Conservation (phyloP, 164 flowering plant genomes). For the Tetrastigma voinierianum region DNA sequence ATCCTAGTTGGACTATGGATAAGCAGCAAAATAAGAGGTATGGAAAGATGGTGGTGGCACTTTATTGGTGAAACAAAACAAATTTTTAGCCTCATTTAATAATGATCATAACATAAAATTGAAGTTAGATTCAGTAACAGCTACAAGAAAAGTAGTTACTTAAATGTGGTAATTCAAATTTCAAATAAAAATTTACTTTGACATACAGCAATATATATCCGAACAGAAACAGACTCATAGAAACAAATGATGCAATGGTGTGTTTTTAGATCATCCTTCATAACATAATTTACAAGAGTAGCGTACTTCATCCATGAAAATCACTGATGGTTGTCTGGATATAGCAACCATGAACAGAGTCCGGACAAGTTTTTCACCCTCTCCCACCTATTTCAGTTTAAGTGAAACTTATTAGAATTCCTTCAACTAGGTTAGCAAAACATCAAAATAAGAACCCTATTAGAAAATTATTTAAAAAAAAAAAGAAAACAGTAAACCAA, state of each 20-base stretch:
- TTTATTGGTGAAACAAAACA: neutral
- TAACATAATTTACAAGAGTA: conserved; percentile 6
- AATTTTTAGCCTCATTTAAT: neutral
- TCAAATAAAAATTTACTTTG: neutral
- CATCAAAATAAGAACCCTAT: neutral
- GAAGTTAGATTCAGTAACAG: neutral
- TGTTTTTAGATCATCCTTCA: neutral
- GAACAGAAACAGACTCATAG: neutral
- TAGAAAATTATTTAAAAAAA: neutral
- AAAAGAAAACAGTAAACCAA: neutral
- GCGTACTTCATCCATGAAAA: conserved; percentile 92
- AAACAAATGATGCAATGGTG: neutral
- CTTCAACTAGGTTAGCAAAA: neutral
- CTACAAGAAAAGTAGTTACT: neutral
- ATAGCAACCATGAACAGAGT: conserved; percentile 93
- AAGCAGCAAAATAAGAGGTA: neutral
- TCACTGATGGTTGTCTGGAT: conserved; percentile 92
- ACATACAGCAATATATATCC: neutral
- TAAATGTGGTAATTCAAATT: too few species aligned
- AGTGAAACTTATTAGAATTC: conserved; percentile 4
- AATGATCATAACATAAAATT: neutral
- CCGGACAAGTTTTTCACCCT: conserved; percentile 96
- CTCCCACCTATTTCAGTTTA: conserved; percentile 71
- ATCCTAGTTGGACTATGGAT: neutral
- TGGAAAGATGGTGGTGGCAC: neutral